Evolutionary conservation across 371 early-diverging fungal genomes (phyloP).

Genomic region (Coemansia sp.): DNA sequence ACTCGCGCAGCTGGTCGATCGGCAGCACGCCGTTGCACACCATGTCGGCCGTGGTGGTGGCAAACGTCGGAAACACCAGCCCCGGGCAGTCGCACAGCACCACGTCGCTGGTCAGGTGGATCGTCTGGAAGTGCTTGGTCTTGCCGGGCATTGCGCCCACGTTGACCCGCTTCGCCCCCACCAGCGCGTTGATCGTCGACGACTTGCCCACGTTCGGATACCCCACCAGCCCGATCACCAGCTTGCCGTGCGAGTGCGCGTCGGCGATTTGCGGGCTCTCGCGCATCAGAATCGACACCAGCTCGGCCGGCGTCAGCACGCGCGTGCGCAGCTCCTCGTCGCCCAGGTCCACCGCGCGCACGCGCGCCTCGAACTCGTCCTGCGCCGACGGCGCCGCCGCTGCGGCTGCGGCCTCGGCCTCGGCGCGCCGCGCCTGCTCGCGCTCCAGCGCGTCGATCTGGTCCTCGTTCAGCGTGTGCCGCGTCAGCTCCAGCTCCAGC

Average conservation of each 20-base stretch:
- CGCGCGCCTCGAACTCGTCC: slow-evolving; percentile 35
- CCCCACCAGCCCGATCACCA: slow-evolving; percentile 96
- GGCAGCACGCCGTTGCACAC: slow-evolving; percentile 98
- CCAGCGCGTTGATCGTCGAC: slow-evolving; percentile 98
- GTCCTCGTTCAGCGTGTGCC: slow-evolving; percentile 33
- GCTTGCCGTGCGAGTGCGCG: slow-evolving; percentile 53
- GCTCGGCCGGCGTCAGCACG: slow-evolving; percentile 61
- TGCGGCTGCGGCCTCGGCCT: slow-evolving; percentile 28
- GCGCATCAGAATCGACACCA: slow-evolving; percentile 55
- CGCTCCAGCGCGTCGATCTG: slow-evolving; percentile 36
- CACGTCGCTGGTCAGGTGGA: slow-evolving; percentile 77
- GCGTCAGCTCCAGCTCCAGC: slow-evolving; percentile 28
- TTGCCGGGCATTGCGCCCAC: slow-evolving; percentile 99
- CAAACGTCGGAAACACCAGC: slow-evolving; percentile 98
- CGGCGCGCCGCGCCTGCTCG: slow-evolving; percentile 16
- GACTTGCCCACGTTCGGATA: slow-evolving; percentile 99
- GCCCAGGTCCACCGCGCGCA: slow-evolving; percentile 45
- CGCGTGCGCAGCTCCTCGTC: slow-evolving; percentile 53
- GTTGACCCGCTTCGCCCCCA: slow-evolving; percentile 93
- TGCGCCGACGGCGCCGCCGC: background rate
- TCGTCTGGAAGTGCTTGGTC: slow-evolving; percentile 99
- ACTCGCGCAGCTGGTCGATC: slow-evolving; percentile 98
- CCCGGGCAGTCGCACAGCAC: slow-evolving; percentile 99
- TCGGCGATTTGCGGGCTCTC: slow-evolving; percentile 53
- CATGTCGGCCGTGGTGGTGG: slow-evolving; percentile 97